Percentiles rank a stretch among this genome's conserved stretches.
Conservation (phyloP, 768 basidiomycete genomes). For the Kwoniella heveanensis region DNA sequence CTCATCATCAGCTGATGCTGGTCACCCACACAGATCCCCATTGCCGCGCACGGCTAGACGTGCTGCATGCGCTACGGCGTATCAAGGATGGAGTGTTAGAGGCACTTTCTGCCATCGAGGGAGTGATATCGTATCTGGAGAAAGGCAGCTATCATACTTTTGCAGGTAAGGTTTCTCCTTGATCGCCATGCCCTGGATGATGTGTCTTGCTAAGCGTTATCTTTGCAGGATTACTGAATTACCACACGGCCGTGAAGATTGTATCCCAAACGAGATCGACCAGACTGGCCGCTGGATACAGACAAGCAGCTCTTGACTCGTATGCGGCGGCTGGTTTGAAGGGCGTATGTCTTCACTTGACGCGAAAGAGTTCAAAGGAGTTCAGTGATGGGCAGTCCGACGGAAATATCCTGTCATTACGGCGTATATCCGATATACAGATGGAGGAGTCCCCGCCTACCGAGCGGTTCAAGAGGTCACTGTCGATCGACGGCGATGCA, state of each 20-base stretch:
- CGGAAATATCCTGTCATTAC: background rate
- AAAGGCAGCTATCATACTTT: slow-evolving; percentile 12
- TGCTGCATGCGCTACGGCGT: slow-evolving; percentile 1
- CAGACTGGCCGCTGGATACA: slow-evolving; percentile 12
- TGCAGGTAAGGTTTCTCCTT: slow-evolving; percentile 14
- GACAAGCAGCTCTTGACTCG: slow-evolving; percentile 9
- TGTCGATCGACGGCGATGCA: background rate
- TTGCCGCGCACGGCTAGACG: background rate
- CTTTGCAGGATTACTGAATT: slow-evolving; percentile 15
- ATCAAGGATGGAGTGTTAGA: background rate
- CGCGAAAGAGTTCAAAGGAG: background rate
- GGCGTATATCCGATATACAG: background rate
- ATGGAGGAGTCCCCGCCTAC: background rate
- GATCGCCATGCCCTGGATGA: no score
- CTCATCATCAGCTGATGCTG: background rate
- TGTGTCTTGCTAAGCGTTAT: background rate
- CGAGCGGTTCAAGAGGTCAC: background rate
- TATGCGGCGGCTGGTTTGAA: slow-evolving; percentile 4
- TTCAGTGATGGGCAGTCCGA: background rate
- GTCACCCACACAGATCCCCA: background rate
- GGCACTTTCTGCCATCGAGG: slow-evolving; percentile 17
- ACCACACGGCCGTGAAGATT: slow-evolving; percentile 5
- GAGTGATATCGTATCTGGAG: slow-evolving; percentile 7
- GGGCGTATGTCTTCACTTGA: slow-evolving; percentile 13
- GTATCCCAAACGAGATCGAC: background rate